Base-by-base conservation (phyloP, 495 filamentous ascomycete species). In the Aspergillus mulundensis region DNA sequence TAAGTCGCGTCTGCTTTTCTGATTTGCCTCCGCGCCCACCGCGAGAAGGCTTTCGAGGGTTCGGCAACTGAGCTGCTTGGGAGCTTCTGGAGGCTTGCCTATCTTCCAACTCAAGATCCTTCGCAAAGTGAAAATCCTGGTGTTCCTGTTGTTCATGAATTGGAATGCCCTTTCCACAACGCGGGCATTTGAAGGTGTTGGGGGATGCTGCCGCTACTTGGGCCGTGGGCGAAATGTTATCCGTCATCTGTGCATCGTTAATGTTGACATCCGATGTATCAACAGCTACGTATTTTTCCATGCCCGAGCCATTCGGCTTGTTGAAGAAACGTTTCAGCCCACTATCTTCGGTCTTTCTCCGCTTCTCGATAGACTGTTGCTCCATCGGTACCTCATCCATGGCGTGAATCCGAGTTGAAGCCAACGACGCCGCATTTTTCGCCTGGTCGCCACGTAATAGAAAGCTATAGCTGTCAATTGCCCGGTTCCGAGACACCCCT, bases 51-150 rank as follows among this genome's bases (percentile, higher is more conserved):
- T 66, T 64, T 18, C 73, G 70, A 53, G 60, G 56, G 34, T 51
- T 62, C 36, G 65, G 38, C 25, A 65, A 36, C 19, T 57, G 61
- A 16, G 52, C 52, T 42, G 56, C 53, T 34, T 62, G 71, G 16
- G 58, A 64, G 36, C 41, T 59, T 19, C 58, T 64, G 5, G 66
- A 63, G 42, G 66, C 64, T 55, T 72, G 65, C 28, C 68, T 73
- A 44, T 83, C 80, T 58, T 91, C 78, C 7, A 83, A 79, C 60
- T 87, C 87, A 24, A 97, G 78, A 61, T 89, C 85, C 75, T 88
- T 91, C 39, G 94, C 94, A 70, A 96, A 90, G 74, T 98, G 94
- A 89, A 91, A 98, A 67, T 98, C 94, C 39, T 89, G 79, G 65
- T 98, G 94, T 73, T 88, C 91, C 50, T 84, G 80, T 63, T 84